Evolutionary conservation across 306 rosid species (phyloP).

Genomic region (Trifolium pratense): DNA sequence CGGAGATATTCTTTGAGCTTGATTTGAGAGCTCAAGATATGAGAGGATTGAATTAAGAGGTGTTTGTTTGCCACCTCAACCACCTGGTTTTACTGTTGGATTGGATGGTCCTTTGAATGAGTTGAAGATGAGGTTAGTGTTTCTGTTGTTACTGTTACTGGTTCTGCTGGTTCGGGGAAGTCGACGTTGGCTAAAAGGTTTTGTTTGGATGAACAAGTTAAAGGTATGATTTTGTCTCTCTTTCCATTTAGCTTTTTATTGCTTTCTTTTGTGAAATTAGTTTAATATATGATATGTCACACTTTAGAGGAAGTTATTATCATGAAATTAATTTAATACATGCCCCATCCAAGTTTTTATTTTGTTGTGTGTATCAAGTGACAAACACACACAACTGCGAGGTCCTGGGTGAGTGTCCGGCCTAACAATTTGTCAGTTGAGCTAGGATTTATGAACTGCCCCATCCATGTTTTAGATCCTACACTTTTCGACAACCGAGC

Average conservation of each 20-base stretch:
- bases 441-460: too few species aligned
- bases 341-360: too few species aligned
- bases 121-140: constrained; percentile 46
- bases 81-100: constrained; percentile 50
- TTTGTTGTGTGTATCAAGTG: too few species aligned
- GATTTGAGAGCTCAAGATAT: constrained; percentile 35
- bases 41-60: constrained; percentile 31
- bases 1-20: constrained; percentile 38
- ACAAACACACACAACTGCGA: too few species aligned
- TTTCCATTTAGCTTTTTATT: not conserved
- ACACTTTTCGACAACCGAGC: too few species aligned
- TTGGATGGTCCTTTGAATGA: constrained; percentile 53
- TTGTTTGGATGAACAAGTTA: constrained; percentile 52
- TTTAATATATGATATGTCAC: too few species aligned
- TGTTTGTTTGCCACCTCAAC: constrained; percentile 46
- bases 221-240: constrained; percentile 38
- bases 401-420: too few species aligned
- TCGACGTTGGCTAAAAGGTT: constrained; percentile 54
- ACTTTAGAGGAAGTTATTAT: too few species aligned
- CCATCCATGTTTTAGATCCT: too few species aligned
- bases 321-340: too few species aligned
- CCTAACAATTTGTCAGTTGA: too few species aligned
- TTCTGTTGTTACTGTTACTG: constrained; percentile 52
- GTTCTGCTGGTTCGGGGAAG: constrained; percentile 62
- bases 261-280: not conserved